A percentile compares a stretch with the other conserved stretches of the same genome.
These are phyloP conservation scores for Podaxis mareebaensis DNA, from an alignment of 768 basidiomycete species.

Conservation along the genomic window DNA sequence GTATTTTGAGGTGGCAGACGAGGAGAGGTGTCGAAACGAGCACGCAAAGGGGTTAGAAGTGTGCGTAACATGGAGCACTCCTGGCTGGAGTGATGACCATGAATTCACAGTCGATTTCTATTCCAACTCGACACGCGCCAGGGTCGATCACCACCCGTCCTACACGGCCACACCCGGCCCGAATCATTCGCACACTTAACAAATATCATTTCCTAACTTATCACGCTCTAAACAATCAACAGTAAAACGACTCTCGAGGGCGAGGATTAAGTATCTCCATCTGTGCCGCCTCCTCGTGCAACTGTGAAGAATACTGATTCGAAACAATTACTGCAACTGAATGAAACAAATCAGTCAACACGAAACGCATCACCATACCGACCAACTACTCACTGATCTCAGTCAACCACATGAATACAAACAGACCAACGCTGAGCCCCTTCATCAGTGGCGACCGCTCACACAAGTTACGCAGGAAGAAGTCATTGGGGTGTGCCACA, in stretches of 20 bases:
- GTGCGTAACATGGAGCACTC: conserved; percentile 51
- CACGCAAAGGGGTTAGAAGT: conserved; percentile 58
- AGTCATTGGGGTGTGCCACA: not conserved
- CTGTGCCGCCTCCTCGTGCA: conserved; percentile 11
- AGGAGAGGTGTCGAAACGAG: conserved; percentile 51
- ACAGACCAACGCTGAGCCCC: conserved; percentile 4
- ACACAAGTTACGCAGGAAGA: conserved; percentile 11
- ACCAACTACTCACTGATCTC: conserved; percentile 6
- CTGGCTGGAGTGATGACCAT: conserved; percentile 10
- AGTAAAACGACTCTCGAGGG: conserved; percentile 11
- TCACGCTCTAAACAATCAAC: not conserved
- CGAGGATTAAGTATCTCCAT: conserved; percentile 4
- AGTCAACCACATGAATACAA: conserved; percentile 10
- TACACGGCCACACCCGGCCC: not conserved
- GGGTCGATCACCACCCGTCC: not conserved
- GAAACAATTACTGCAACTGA: conserved; percentile 3
- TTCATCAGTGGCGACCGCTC: conserved; percentile 5
- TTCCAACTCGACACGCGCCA: not conserved
- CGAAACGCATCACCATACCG: conserved; percentile 2
- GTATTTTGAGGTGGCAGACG: conserved; percentile 24
- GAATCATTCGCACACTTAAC: not conserved
- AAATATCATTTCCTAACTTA: not conserved
- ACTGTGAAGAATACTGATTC: conserved; percentile 4
- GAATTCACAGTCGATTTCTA: not conserved
- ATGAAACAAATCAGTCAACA: not conserved